Evolutionary conservation across 2,329 filamentous ascomycete genomes (phyloP), one percentile per base, ranked within the genome.

Genomic region (Paecilomyces fulvus): DNA sequence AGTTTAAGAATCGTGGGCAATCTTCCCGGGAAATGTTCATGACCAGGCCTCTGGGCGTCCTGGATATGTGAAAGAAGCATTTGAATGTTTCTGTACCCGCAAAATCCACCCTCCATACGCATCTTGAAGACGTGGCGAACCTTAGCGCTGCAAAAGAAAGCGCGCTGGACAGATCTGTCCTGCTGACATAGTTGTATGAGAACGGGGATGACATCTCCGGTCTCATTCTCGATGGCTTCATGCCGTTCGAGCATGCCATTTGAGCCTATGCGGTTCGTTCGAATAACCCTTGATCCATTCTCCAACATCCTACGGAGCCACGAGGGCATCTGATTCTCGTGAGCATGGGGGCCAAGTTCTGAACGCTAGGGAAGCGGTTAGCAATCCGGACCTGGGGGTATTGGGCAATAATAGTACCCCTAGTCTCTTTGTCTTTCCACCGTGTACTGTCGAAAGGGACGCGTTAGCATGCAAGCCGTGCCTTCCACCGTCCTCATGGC

Each of bases 51-150:
- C 43, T 76, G 70, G 1, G 82, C 75, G 8, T 80, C 81, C 57
- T 86, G 82, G 20, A 96, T 83, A 68, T 90, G 92, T 0, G 91
- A 92, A 12, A 87, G 77, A 63, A 96, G 73, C 85, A 95, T 95
- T 70, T 97, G 94, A 30, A 96, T 95, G 67, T 95, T 97, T 46
- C 92, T 83, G 69, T 96, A 97, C 3, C 92, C 92, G 68, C 92
- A 97, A 69, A 97, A 97, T 5, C 90, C 89, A 21, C 91, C 91
- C 75, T 96, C 92, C 58, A 78, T 80, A n/a, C 80, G 82, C 54
- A 95, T 79, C 66, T 95, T 95, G 53, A 88, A 89, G 25, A 97
- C 80, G 66, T 96, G 92, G 52, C 85, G 80, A 0, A 90, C 87
- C 51, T 79, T 78, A 1, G 87, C 81, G 65, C 91, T 85, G 70